Conservation (phyloP, 257 asterid species). For the Striga asiatica region DNA sequence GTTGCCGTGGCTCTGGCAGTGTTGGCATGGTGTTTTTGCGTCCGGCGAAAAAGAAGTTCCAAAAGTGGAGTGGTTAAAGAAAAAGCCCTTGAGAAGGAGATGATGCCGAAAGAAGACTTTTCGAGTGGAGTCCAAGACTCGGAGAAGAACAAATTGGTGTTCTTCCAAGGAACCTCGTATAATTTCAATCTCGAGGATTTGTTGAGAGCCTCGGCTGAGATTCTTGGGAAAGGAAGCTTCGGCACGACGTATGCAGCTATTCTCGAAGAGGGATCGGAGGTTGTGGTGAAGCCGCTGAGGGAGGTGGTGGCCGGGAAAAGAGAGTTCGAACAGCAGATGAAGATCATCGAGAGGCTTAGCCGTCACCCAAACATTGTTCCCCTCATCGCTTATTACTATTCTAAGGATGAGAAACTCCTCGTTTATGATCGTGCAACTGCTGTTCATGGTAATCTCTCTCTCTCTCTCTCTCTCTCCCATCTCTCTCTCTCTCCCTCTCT, state of each 20-base stretch:
- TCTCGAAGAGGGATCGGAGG: conserved; percentile 51
- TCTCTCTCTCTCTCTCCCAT: too few species aligned
- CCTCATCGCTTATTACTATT: conserved; percentile 56
- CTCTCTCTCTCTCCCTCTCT: too few species aligned
- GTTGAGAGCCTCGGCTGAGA: conserved; percentile 74
- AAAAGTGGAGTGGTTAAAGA: conserved; percentile 12
- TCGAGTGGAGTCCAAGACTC: conserved; percentile 54
- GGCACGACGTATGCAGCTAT: conserved; percentile 65
- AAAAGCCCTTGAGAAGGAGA: conserved; percentile 17
- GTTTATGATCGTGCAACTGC: conserved; percentile 34
- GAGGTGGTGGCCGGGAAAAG: conserved; percentile 43
- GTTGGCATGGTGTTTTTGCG: conserved; percentile 19
- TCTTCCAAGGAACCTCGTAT: conserved; percentile 34
- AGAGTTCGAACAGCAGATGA: conserved; percentile 69
- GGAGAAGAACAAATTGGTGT: conserved; percentile 51
- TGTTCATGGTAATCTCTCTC: conserved; percentile 71
- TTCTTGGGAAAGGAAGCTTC: conserved; percentile 55
- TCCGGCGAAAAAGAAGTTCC: conserved; percentile 21
- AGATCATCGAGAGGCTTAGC: conserved; percentile 30
- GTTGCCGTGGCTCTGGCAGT: conserved; percentile 20
- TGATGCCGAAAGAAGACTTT: conserved; percentile 38
- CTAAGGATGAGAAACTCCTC: conserved; percentile 62
- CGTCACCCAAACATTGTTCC: conserved; percentile 48
- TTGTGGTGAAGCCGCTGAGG: conserved; percentile 59
- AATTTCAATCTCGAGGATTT: conserved; percentile 64